A percentile compares a stretch with the other conserved stretches of the same genome.
Conservation (phyloP, 208 protist genomes). For the Leishmania turanica region DNA sequence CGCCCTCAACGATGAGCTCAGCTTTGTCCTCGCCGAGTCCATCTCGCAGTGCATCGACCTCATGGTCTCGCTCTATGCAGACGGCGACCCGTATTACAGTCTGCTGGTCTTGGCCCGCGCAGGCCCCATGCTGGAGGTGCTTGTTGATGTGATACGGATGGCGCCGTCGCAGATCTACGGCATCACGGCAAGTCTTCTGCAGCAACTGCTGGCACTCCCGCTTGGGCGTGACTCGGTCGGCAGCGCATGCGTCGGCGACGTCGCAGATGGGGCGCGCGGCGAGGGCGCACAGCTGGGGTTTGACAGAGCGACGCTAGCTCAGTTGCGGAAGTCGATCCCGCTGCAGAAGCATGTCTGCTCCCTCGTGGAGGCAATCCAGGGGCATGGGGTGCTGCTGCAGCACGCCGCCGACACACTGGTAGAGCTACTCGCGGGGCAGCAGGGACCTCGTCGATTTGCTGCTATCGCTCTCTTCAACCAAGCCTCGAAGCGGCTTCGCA, state of each 20-base stretch:
- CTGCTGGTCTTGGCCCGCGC: slow-evolving; percentile 69
- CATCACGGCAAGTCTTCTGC: slow-evolving; percentile 44
- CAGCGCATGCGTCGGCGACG: background rate
- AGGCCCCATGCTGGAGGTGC: slow-evolving; percentile 49
- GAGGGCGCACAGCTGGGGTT: slow-evolving; percentile 2
- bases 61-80: slow-evolving; percentile 66
- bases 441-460: slow-evolving; percentile 49
- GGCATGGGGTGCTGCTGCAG: slow-evolving; percentile 53
- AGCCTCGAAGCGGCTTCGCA: slow-evolving; percentile 43
- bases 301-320: slow-evolving; percentile 11
- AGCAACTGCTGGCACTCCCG: slow-evolving; percentile 56
- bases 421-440: slow-evolving; percentile 39
- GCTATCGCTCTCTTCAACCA: slow-evolving; percentile 47
- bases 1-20: slow-evolving; percentile 57
- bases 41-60: slow-evolving; percentile 73
- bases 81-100: slow-evolving; percentile 73
- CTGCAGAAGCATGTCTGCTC: slow-evolving; percentile 51
- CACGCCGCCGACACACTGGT: slow-evolving; percentile 47
- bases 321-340: slow-evolving; percentile 29
- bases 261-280: background rate
- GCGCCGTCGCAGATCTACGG: slow-evolving; percentile 67
- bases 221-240: slow-evolving; percentile 41
- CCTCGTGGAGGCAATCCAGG: slow-evolving; percentile 39
- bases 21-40: slow-evolving; percentile 61
- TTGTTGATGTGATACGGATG: slow-evolving; percentile 54